These are phyloP conservation scores for Boechera divaricarpa DNA, from an alignment of 345 rosid species.

Conservation along the genomic window DNA sequence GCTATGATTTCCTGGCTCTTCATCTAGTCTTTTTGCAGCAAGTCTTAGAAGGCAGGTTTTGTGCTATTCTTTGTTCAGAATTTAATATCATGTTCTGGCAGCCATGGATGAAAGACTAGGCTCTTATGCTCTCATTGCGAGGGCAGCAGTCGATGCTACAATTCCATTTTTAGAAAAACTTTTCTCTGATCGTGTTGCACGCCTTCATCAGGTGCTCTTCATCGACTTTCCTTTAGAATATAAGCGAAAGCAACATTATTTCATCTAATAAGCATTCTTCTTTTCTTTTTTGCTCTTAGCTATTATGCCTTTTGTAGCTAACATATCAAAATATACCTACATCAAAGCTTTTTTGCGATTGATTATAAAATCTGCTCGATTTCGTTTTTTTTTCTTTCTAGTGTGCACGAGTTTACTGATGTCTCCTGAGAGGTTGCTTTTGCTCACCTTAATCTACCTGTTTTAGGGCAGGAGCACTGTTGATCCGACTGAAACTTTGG, in stretches of 20 bases:
- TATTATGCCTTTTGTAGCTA: conserved; percentile 21
- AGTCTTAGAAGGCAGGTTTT: conserved; percentile 30
- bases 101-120: conserved; percentile 97
- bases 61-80: conserved; percentile 27
- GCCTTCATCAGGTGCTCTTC: conserved; percentile 81
- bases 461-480: conserved; percentile 82
- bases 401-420: conserved; percentile 20
- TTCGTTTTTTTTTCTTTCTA: neutral
- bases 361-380: conserved; percentile 16
- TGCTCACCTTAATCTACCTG: conserved; percentile 34
- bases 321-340: conserved; percentile 22
- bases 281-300: conserved; percentile 7
- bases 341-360: conserved; percentile 15
- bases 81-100: conserved; percentile 52
- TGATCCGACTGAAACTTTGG: conserved; percentile 84
- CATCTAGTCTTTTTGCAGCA: conserved; percentile 30
- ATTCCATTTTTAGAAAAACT: conserved; percentile 73
- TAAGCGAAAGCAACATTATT: conserved; percentile 19
- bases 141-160: conserved; percentile 85
- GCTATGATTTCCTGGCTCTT: conserved; percentile 23
- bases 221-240: conserved; percentile 21
- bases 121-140: conserved; percentile 95
- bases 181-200: conserved; percentile 72
- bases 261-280: conserved; percentile 6
- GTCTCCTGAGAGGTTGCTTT: conserved; percentile 33